Evolutionary conservation across 2,329 filamentous ascomycete genomes (phyloP), one percentile per base, ranked within the genome.

Genomic region (Ilyonectria robusta): DNA sequence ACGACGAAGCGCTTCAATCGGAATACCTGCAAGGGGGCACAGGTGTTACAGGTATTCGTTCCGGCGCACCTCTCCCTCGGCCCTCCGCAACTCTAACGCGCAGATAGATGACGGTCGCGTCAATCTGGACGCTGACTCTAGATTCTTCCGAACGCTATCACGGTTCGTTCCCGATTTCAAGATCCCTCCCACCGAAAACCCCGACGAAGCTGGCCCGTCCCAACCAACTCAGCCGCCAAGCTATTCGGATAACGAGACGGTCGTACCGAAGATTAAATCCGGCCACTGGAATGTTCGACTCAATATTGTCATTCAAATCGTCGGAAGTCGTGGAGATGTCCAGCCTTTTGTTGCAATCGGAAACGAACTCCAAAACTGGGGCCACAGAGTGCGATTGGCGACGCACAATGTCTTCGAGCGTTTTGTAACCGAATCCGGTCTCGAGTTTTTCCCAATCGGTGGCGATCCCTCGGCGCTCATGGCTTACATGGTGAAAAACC

Each of bases 251-350:
- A 26, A 4, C 23, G 23, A 26, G 23, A 26, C 23, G 23, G 23
- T 3, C 23, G 23, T 26, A 26, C 23, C 5, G 10, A 35, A 9
- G 3, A 35, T 11, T 17, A 57, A 33, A 15, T 10, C 26, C 5
- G n/a, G 10, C 4, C 23, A 9, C 10, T 57, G 40, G 29, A 46
- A 35, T 7, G n/a, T 37, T 23, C 40, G 55, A 47, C 48, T 51
- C 3, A 94, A 94, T 78, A 91, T 95, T 56, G 92, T 94, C 13
- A 91, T 95, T 65, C 93, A 94, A 86, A 91, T 94, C 6, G 93
- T 95, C 68, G 93, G 93, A 1, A 92, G 89, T 8, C 85, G 93
- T 46, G 93, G 93, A 17, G 93, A 95, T 73, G 90, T 92, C 2
- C 93, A 95, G 74, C 93, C 93, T 0, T 95, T 95, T 68, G 78